A percentile compares a stretch with the other conserved stretches of the same genome.
These are phyloP conservation scores for Endocalyx cinctus DNA, from an alignment of 2,329 filamentous ascomycete species.

Conservation along the genomic window DNA sequence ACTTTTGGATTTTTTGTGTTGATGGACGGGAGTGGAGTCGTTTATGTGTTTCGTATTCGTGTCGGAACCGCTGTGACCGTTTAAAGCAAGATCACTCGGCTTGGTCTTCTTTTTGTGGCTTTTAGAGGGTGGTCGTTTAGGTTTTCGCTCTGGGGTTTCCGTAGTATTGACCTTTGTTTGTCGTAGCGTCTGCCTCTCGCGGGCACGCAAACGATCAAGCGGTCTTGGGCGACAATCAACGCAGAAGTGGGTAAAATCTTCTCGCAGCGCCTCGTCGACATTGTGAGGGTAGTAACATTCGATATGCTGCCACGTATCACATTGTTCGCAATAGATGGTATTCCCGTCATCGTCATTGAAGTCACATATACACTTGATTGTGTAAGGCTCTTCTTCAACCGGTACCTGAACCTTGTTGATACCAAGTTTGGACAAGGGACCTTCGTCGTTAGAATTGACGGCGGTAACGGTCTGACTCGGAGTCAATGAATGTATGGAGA, in stretches of 20 bases:
- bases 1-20: slow-evolving; percentile 76
- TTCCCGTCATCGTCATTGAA: slow-evolving; percentile 94
- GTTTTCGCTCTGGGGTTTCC: slow-evolving; percentile 61
- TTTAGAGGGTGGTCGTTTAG: slow-evolving; percentile 72
- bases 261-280: slow-evolving; percentile 65
- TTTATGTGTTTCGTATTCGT: slow-evolving; percentile 48
- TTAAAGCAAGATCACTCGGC: slow-evolving; percentile 61
- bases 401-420: slow-evolving; percentile 43
- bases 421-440: slow-evolving; percentile 35
- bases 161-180: slow-evolving; percentile 39
- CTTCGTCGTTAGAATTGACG: slow-evolving; percentile 34
- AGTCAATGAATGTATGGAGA: slow-evolving; percentile 52
- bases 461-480: slow-evolving; percentile 46
- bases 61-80: slow-evolving; percentile 58
- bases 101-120: slow-evolving; percentile 85
- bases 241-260: slow-evolving; percentile 77
- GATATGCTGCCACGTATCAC: slow-evolving; percentile 98
- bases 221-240: slow-evolving; percentile 78
- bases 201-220: slow-evolving; percentile 70
- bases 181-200: slow-evolving; percentile 63
- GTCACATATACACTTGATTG: slow-evolving; percentile 96
- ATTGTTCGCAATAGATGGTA: slow-evolving; percentile 93
- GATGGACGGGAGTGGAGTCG: slow-evolving; percentile 45
- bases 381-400: slow-evolving; percentile 78
- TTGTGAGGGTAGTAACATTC: slow-evolving; percentile 86